phyloP scores from a whole-genome alignment of 2,329 filamentous ascomycete genomes.

The Botrytis elliptica region DNA sequence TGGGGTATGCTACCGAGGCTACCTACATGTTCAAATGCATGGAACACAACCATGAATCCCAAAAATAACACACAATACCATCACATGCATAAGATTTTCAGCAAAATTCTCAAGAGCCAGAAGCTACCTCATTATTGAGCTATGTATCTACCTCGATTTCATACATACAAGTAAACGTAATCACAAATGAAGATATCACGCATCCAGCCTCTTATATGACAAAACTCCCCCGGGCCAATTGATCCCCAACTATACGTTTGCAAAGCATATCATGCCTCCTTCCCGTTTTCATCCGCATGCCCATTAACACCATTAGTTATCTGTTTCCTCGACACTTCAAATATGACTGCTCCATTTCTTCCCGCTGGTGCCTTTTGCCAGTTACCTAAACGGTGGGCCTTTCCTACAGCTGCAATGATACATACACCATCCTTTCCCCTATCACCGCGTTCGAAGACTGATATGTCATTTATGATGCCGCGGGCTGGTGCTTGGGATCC shows the following conservation, averaged over 20 bases:
- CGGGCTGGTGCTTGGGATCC: conserved; percentile 33
- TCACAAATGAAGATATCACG: conserved; percentile 18
- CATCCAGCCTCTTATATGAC: conserved; percentile 21
- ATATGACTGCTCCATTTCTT: conserved; percentile 82
- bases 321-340: conserved; percentile 65
- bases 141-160: conserved; percentile 5
- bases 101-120: not conserved
- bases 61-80: not conserved
- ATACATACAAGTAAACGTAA: conserved; percentile 1
- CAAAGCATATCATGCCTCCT: not conserved
- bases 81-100: not conserved
- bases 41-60: not conserved
- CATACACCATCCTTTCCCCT: conserved; percentile 74
- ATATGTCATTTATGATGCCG: conserved; percentile 85
- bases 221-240: conserved; percentile 1
- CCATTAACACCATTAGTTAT: conserved; percentile 28
- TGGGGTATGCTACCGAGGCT: not conserved
- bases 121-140: conserved; percentile 9
- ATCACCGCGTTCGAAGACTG: conserved; percentile 81
- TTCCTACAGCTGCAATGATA: conserved; percentile 81
- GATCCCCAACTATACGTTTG: not conserved
- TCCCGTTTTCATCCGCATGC: conserved; percentile 15
- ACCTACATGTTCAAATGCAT: not conserved
- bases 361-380: conserved; percentile 65
- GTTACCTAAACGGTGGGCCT: conserved; percentile 79